Base-by-base conservation (phyloP, 2,329 filamentous ascomycete genomes). In the Fusarium camptoceras region DNA sequence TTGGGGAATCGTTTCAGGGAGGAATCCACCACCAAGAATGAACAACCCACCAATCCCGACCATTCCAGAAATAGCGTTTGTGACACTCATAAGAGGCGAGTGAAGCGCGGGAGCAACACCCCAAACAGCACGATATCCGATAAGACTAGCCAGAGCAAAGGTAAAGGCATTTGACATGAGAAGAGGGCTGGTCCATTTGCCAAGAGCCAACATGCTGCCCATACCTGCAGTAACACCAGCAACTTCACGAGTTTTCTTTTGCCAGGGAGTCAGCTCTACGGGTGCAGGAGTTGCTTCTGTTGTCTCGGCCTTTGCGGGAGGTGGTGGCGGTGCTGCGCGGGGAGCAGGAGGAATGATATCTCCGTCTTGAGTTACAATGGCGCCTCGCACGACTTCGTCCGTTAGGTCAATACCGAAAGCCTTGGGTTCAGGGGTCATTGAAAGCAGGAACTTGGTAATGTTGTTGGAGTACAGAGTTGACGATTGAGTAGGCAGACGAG, bases 401-500 rank as follows among this genome's bases (percentile, higher is more conserved):
- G 88, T 86, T 6, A 97, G 83, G 73, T 97, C 92, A 47, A 97
- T 85, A 10, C 93, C 92, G 68, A 94, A 97, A 39, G 91, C 87
- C 68, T 93, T 94, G 4, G 94, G 89, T 63, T 91, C 87, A 2
- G 93, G 92, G 2, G 89, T 81, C 85, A 97, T 93, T 0, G 94
- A 96, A 12, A 97, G 85, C 28, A 97, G 83, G 60, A 94, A 92
- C 77, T 97, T 97, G 71, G 91, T 94, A 74, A 97, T 94, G 77
- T 97, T 97, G 85, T 97, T 97, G 4, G 93, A 96, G 80, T 97
- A 97, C 22, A 97, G 83, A 0, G 93, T 97, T 1, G 94, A 97
- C 0, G 94, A 93, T 78, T 97, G 94, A 1, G 94, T 97, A 0
- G 94, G 93, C 3, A 97, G 85, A 47, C 94, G 88, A 31, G 94